Base-by-base conservation (phyloP, 23 red algal genomes). In the Gracilaria gracilis region DNA sequence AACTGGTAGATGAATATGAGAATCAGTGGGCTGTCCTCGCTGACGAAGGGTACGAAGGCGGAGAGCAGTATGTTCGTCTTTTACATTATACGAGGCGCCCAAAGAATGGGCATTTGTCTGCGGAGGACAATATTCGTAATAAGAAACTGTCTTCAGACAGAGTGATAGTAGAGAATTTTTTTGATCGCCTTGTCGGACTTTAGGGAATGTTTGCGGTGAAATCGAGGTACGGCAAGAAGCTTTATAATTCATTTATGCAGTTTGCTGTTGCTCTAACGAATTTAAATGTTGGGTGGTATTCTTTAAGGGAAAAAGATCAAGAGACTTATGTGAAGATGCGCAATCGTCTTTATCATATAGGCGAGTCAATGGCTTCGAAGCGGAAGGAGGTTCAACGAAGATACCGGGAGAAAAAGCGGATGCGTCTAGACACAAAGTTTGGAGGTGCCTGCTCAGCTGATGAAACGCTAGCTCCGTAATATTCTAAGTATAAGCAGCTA, bases 141-240 rank as follows among this genome's bases (percentile, higher is more conserved):
- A 67, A 46, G 38, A 47, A 48, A 44, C 47, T 85, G 2, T 62
- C 61, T 70, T 36, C n/a, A 23, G 81, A 85, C 32, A 58, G 61
- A 51, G 70, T 85, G 14, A 69, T 85, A 11, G 81, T 36, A 39
- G 61, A 85, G 61, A 85, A 67, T 38, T 37, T 47, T 70, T 85
- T 85, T 44, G 28, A 34, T 42, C n/a, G 81, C 15, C n/a, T 67
- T 23, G 37, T 58, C 40, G 28, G 13, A 16, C 27, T 85, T 9
- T 85, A 59, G 59, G n/a, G 23, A 47, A 57, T 85, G 9, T 27
- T 67, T 50, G 11, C 34, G 61, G n/a, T n/a, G n/a, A n/a, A 36
- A 21, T 8, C 47, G 70, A 85, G 20, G 40, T 47, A 24, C 31
- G 16, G 29, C 14, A 20, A 85, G 61, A 67, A 25, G 16, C 42